These are phyloP conservation scores for Spencermartinsiella ligniputridi DNA, from an alignment of 1,139 yeast genomes.

Conservation along the genomic window DNA sequence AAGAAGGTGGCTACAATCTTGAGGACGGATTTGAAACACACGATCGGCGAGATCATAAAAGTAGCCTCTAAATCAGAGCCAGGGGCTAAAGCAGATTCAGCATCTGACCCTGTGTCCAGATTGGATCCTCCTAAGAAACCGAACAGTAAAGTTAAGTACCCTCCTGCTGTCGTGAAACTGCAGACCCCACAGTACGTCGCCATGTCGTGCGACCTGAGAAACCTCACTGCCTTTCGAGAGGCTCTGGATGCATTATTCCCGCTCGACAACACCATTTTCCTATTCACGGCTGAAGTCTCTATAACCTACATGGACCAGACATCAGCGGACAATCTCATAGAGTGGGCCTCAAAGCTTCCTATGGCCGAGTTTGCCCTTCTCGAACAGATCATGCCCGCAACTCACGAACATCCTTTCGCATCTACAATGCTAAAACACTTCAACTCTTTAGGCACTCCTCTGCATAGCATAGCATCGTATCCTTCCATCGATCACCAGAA, in stretches of 20 bases:
- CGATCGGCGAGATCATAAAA: slow-evolving; percentile 40
- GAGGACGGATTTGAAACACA: slow-evolving; percentile 44
- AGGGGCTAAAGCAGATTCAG: slow-evolving; percentile 1
- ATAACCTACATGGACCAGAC: slow-evolving; percentile 72
- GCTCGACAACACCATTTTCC: slow-evolving; percentile 39
- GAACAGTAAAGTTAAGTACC: slow-evolving; percentile 6
- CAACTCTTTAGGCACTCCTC: slow-evolving; percentile 60
- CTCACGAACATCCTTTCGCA: slow-evolving; percentile 62
- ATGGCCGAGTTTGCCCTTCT: slow-evolving; percentile 60
- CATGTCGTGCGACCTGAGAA: slow-evolving; percentile 68
- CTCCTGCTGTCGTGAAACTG: slow-evolving; percentile 30
- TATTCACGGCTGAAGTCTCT: slow-evolving; percentile 79
- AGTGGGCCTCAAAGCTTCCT: slow-evolving; percentile 43
- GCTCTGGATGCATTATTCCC: slow-evolving; percentile 35
- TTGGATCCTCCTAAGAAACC: slow-evolving; percentile 4
- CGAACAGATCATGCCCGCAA: slow-evolving; percentile 70
- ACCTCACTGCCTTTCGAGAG: slow-evolving; percentile 40
- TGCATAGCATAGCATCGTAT: slow-evolving; percentile 61
- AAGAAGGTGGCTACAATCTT: slow-evolving; percentile 52
- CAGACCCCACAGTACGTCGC: slow-evolving; percentile 50
- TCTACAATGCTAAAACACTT: slow-evolving; percentile 73
- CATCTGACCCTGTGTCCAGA: slow-evolving; percentile 4
- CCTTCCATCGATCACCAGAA: slow-evolving; percentile 49
- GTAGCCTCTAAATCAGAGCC: slow-evolving; percentile 10
- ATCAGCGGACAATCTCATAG: slow-evolving; percentile 62